Percentiles rank a stretch among this genome's conserved stretches.
Conservation (phyloP, 441 rosid species). For the Viola pubescens region DNA sequence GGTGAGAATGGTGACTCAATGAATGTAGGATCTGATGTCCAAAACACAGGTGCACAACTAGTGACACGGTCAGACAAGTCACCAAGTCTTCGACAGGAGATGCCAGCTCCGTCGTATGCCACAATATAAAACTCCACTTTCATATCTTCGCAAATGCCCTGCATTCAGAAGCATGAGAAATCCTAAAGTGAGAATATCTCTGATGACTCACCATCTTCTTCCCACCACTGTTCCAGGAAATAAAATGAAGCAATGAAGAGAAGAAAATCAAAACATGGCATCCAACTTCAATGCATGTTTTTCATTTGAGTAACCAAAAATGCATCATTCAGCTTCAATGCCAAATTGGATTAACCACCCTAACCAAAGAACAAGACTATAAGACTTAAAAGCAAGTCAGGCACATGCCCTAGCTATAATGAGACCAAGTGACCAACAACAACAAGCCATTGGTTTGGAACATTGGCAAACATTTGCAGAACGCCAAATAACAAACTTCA, state of each 20-base stretch:
- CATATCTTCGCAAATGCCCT: slow-evolving; percentile 63
- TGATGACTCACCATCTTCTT: slow-evolving; percentile 8
- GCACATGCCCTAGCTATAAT: no score
- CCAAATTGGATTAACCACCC: slow-evolving; percentile 8
- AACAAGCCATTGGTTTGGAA: no score
- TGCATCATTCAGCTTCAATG: background rate
- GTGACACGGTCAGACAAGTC: slow-evolving; percentile 35
- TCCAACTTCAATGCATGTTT: slow-evolving; percentile 8
- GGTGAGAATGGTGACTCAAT: slow-evolving; percentile 42
- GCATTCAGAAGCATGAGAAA: slow-evolving; percentile 27
- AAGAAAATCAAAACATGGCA: background rate
- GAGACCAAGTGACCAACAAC: no score
- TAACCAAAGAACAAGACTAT: background rate
- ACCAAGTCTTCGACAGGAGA: slow-evolving; percentile 62
- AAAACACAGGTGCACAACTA: slow-evolving; percentile 44
- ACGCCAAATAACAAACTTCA: no score
- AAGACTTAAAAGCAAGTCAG: no score
- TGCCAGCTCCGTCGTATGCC: slow-evolving; percentile 63
- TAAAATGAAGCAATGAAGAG: background rate
- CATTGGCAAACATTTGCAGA: no score
- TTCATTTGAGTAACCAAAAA: background rate
- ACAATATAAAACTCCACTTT: slow-evolving; percentile 67
- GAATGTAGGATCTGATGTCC: slow-evolving; percentile 46
- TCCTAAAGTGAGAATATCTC: slow-evolving; percentile 13
- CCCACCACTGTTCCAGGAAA: slow-evolving; percentile 5